Conservation (phyloP, 176 grass and related monocot species). For the Coix lacrymajobi region DNA sequence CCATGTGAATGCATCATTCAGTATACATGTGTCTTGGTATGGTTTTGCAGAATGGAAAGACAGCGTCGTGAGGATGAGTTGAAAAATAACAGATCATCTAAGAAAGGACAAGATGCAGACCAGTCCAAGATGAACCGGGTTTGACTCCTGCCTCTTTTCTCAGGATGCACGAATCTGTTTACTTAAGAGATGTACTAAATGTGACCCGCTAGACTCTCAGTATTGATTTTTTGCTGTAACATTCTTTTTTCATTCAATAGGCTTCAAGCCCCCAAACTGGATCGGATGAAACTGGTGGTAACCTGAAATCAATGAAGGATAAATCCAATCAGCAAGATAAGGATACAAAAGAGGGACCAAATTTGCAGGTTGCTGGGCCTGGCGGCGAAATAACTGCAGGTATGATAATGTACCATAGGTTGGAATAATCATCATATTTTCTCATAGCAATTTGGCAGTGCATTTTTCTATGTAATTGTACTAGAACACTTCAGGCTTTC, state of each 20-base stretch:
- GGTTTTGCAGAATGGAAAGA: slow-evolving; percentile 72
- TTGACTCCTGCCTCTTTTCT: slow-evolving; percentile 27
- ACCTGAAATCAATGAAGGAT: slow-evolving; percentile 72
- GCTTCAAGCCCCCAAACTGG: slow-evolving; percentile 72
- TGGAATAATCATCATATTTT: slow-evolving; percentile 8
- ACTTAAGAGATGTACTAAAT: neutral
- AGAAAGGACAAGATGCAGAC: slow-evolving; percentile 80
- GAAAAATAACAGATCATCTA: slow-evolving; percentile 61
- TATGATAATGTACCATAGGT: slow-evolving; percentile 10
- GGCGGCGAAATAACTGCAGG: slow-evolving; percentile 86
- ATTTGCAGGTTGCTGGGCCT: slow-evolving; percentile 81
- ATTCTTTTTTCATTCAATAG: slow-evolving; percentile 36
- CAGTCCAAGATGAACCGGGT: slow-evolving; percentile 63
- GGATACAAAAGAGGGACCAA: slow-evolving; percentile 79
- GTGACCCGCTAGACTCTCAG: neutral
- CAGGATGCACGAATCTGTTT: neutral
- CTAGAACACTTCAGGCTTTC: neutral
- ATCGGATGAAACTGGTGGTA: slow-evolving; percentile 57
- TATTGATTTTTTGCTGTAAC: slow-evolving; percentile 13
- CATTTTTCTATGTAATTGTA: neutral
- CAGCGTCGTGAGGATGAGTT: slow-evolving; percentile 84
- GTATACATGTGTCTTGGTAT: slow-evolving; percentile 17
- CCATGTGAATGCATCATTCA: neutral
- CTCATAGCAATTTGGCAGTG: slow-evolving; percentile 5
- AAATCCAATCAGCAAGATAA: slow-evolving; percentile 80